Conservation (phyloP, 1,284 basidiomycete genomes). For the Lentinus polychrous region DNA sequence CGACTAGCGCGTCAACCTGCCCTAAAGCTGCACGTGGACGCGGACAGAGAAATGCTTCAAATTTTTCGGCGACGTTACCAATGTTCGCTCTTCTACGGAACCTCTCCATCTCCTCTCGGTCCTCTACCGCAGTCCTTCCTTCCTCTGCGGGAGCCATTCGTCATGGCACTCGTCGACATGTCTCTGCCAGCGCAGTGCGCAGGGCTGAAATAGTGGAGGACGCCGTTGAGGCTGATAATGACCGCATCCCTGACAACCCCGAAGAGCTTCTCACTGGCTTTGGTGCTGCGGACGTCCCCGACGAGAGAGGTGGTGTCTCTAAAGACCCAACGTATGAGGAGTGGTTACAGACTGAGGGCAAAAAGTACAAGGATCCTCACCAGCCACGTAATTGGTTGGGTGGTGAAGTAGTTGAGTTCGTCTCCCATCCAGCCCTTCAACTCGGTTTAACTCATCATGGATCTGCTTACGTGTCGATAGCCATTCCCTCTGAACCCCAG, state of each 20-base stretch:
- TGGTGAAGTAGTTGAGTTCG: slow-evolving; percentile 44
- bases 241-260: slow-evolving; percentile 15
- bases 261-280: slow-evolving; percentile 4
- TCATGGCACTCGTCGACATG: background rate
- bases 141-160: slow-evolving; percentile 10
- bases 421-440: slow-evolving; percentile 13
- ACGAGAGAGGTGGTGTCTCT: slow-evolving; percentile 1
- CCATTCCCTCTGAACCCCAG: slow-evolving; percentile 80
- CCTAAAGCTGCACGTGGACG: slow-evolving; percentile 22
- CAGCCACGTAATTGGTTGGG: slow-evolving; percentile 53
- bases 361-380: slow-evolving; percentile 31
- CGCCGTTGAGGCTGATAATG: slow-evolving; percentile 13
- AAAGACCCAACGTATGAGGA: slow-evolving; percentile 21
- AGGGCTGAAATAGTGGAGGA: slow-evolving; percentile 1
- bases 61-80: slow-evolving; percentile 19
- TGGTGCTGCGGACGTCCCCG: background rate
- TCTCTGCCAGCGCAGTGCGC: background rate
- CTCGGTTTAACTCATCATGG: slow-evolving; percentile 13
- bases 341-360: slow-evolving; percentile 32
- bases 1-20: slow-evolving; percentile 13
- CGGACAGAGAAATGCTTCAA: slow-evolving; percentile 15
- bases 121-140: slow-evolving; percentile 4
- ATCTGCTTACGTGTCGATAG: slow-evolving; percentile 30
- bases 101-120: slow-evolving; percentile 15
- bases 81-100: slow-evolving; percentile 27